Evolutionary conservation across 306 rosid genomes (phyloP).

Genomic region (Cercis canadensis): DNA sequence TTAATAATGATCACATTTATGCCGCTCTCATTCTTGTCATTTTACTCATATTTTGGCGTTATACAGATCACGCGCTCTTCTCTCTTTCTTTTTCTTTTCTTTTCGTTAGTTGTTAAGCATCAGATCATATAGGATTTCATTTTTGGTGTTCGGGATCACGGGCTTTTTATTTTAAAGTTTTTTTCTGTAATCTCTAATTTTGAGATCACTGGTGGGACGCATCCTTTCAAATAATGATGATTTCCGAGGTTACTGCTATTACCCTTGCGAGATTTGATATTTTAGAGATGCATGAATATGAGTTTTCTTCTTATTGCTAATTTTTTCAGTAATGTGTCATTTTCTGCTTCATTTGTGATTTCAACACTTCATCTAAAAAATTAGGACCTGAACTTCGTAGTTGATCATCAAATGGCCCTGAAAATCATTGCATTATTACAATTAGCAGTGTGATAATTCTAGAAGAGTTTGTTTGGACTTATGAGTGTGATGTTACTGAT

Average conservation of each 20-base stretch:
- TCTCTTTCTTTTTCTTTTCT: conserved; percentile 30
- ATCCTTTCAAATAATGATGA: conserved; percentile 46
- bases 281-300: conserved; percentile 1
- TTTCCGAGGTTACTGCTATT: conserved; percentile 48
- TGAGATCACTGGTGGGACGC: conserved; percentile 46
- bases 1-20: conserved; percentile 28
- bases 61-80: conserved; percentile 41
- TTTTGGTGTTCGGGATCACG: conserved; percentile 45
- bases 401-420: not conserved
- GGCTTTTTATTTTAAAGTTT: conserved; percentile 19
- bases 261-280: conserved; percentile 26
- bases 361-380: conserved; percentile 21
- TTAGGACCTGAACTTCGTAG: conserved; percentile 17
- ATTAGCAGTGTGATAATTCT: conserved; percentile 2
- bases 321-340: conserved; percentile 3
- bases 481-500: too few species aligned
- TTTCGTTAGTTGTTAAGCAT: not conserved
- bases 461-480: too few species aligned
- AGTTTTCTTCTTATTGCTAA: not conserved
- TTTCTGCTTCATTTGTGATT: conserved; percentile 36
- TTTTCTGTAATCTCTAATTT: conserved; percentile 45
- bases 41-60: conserved; percentile 55
- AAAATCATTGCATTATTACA: not conserved
- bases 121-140: conserved; percentile 29
- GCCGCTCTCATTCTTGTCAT: conserved; percentile 38